Conservation (phyloP, 352 stramenopile genomes). For the Poterioochromonas sp. region DNA sequence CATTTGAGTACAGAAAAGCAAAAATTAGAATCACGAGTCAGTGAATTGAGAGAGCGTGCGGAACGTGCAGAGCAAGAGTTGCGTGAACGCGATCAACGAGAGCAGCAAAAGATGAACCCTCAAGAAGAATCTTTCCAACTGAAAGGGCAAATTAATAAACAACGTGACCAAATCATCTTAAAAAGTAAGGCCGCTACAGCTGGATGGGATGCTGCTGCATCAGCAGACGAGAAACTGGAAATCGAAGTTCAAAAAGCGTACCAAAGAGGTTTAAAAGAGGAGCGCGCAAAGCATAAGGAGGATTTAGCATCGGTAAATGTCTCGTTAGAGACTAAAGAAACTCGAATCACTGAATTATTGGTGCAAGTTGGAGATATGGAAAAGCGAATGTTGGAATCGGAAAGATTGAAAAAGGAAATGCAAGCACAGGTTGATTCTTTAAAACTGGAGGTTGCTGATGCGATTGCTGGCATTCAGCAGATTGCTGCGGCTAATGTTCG, state of each 20-base stretch:
- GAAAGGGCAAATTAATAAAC: slow-evolving; percentile 23
- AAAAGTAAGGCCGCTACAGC: slow-evolving; percentile 40
- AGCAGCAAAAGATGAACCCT: not conserved
- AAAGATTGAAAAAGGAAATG: not conserved
- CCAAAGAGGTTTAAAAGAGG: slow-evolving; percentile 10
- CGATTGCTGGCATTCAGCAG: not conserved
- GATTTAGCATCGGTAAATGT: not conserved
- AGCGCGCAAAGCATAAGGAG: not conserved
- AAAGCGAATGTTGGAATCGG: not conserved
- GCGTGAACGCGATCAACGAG: slow-evolving; percentile 5
- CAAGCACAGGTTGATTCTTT: not conserved
- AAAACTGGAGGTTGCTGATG: slow-evolving; percentile 30
- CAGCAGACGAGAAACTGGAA: slow-evolving; percentile 35
- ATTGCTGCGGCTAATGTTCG: not conserved
- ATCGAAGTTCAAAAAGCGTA: slow-evolving; percentile 23
- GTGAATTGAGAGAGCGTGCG: slow-evolving; percentile 2
- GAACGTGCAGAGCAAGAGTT: slow-evolving; percentile 23
- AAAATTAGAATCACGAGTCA: not conserved
- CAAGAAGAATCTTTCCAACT: not conserved
- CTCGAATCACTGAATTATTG: slow-evolving; percentile 28
- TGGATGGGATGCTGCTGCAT: slow-evolving; percentile 42
- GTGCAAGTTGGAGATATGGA: not conserved
- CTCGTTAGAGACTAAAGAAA: slow-evolving; percentile 23
- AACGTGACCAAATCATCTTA: slow-evolving; percentile 24
- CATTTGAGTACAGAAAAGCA: not conserved